Base-by-base conservation (phyloP, 805 yeast genomes). In the Myxozyma kluyveri region DNA sequence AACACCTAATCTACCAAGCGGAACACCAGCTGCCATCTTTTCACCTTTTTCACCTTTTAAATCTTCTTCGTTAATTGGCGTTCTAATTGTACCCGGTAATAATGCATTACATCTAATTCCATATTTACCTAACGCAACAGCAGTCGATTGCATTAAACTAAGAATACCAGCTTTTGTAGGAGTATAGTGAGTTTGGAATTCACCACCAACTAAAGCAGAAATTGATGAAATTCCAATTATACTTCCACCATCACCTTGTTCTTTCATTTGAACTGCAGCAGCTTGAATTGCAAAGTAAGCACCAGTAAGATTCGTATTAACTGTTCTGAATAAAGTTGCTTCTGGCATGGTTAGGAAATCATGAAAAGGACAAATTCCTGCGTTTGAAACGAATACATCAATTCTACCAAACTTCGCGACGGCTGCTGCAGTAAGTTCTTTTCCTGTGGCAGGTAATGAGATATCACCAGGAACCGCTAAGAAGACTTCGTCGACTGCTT, bases 131-230 rank as follows among this genome's bases (percentile, higher is more conserved):
- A 75, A 66, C 1, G 76, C 74, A 51, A 72, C 69, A 1, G 78
- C 78, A 29, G 67, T 65, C 14, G 75, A 68, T 59, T 74, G 77
- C 69, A 73, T 74, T 55, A 75, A 61, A 18, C 75, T 71, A 43
- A 72, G 59, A 38, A 75, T 65, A 17, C 76, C 78, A 14, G 76
- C 77, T 51, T 75, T 75, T 10, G 78, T 72, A 17, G 78, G 76
- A n/a, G 76, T 72, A 60, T 75, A 75, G 56, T 74, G 77, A 3
- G 74, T 70, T 54, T 74, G 78, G 38, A 61, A 59, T 4, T 71
- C 76, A 24, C 78, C 79, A 18, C 78, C 78, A 5, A 74, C 77
- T 7, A 74, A 61, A 0, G 77, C 77, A 52, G 74, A 68, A 50
- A 75, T 72, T 42, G 73, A 67, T 22, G 73, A 66, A 37, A 74